Conservation (phyloP, 2,329 filamentous ascomycete species). For the Dichotomopilus funicola region DNA sequence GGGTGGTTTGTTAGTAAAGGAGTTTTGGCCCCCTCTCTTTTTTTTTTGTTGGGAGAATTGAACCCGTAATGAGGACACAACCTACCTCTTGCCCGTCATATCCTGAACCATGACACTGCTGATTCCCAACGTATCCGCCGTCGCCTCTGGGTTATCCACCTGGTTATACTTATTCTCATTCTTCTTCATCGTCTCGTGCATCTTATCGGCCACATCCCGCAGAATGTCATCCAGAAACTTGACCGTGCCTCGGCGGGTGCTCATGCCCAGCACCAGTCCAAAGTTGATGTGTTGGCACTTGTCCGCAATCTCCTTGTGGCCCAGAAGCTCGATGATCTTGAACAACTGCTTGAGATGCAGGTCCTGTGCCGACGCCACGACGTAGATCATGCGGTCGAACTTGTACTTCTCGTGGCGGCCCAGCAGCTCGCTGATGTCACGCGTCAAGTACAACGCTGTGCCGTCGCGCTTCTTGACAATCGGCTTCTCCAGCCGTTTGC, state of each 20-base stretch:
- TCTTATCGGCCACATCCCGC: constrained; percentile 78
- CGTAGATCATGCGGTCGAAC: constrained; percentile 77
- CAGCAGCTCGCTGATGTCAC: constrained; percentile 69
- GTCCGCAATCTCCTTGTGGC: constrained; percentile 57
- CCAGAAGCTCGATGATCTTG: constrained; percentile 69
- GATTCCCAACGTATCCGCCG: constrained; percentile 85
- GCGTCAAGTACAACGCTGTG: constrained; percentile 69
- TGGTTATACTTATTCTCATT: constrained; percentile 88
- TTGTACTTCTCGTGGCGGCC: constrained; percentile 56
- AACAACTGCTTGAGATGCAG: constrained; percentile 68
- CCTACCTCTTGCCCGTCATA: constrained; percentile 86
- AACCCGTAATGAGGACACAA: not conserved
- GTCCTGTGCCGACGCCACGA: constrained; percentile 66
- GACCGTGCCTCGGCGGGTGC: constrained; percentile 64
- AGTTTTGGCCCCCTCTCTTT: no score
- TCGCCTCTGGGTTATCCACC: constrained; percentile 72
- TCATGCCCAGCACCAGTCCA: constrained; percentile 65
- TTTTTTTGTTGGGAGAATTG: no score
- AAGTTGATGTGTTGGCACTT: constrained; percentile 73
- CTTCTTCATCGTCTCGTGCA: constrained; percentile 95
- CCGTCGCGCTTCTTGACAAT: constrained; percentile 69
- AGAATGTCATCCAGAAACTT: constrained; percentile 70
- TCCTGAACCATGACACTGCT: constrained; percentile 97
- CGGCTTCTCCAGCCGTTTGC: constrained; percentile 63
- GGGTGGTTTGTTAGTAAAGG: constrained; percentile 3